Conservation (phyloP, 148 eudicot species). For the Rhododendron williamsianum region DNA sequence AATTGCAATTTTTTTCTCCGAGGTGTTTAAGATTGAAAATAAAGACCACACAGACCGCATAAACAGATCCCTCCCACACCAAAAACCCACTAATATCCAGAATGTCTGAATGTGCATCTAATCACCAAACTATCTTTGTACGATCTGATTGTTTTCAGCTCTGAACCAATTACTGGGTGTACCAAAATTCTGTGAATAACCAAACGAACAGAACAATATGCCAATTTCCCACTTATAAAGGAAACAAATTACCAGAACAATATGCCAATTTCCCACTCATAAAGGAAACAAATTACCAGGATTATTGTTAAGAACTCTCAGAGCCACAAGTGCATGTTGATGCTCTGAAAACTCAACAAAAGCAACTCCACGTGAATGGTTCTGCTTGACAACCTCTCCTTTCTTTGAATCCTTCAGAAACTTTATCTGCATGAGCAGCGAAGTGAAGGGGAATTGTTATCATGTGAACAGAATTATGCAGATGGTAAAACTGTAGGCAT, state of each 20-base stretch:
- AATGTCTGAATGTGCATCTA: background rate
- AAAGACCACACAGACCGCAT: background rate
- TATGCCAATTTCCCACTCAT: background rate
- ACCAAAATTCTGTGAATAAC: background rate
- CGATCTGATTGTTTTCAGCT: background rate
- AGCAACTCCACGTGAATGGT: constrained; percentile 89
- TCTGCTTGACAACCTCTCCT: constrained; percentile 47
- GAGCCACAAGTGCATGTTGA: constrained; percentile 93
- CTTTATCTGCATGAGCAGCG: constrained; percentile 56
- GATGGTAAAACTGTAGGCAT: constrained; percentile 11
- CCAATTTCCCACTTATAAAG: background rate
- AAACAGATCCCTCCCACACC: background rate
- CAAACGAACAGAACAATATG: background rate
- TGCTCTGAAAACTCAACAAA: constrained; percentile 89
- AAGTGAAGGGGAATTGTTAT: background rate
- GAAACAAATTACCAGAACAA: constrained; percentile 43
- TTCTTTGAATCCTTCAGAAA: constrained; percentile 62
- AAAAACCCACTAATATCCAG: background rate
- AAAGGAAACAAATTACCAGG: constrained; percentile 52
- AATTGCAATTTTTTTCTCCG: background rate
- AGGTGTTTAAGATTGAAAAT: background rate
- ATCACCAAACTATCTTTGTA: background rate
- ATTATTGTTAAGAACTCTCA: constrained; percentile 93
- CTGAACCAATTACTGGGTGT: background rate
- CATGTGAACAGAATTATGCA: background rate